Evolutionary conservation across 1,139 yeast species (phyloP).

Genomic region (Sugiyamaella pinicola): DNA sequence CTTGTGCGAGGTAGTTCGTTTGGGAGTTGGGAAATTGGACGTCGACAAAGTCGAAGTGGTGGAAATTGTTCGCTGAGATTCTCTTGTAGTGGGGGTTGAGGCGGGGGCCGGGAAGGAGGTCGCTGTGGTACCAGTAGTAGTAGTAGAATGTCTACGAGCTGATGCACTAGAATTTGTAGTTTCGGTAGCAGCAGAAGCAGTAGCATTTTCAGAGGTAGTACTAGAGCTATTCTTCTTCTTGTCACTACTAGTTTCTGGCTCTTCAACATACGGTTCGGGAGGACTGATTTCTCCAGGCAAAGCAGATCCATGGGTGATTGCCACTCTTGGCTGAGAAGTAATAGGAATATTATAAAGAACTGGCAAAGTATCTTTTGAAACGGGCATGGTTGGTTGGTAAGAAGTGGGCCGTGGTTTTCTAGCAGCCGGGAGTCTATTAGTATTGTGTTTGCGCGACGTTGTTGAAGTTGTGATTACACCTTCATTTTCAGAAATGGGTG

Average conservation of each 20-base stretch:
- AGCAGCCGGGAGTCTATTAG: conserved; percentile 36
- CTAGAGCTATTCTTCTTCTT: conserved; percentile 4
- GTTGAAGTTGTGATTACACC: conserved; percentile 22
- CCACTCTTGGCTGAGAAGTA: conserved; percentile 43
- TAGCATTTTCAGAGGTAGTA: too few relatives aligned
- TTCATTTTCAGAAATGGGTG: conserved; percentile 25
- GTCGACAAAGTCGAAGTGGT: conserved; percentile 10
- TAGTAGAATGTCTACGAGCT: too few relatives aligned
- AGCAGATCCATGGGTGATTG: conserved; percentile 41
- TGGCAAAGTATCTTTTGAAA: conserved; percentile 15
- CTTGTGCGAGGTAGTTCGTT: background rate
- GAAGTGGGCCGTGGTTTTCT: conserved; percentile 46
- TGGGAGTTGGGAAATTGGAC: background rate
- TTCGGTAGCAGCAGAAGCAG: conserved; percentile 12
- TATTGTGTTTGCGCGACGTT: conserved; percentile 5
- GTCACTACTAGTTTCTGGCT: background rate
- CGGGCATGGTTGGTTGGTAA: conserved; percentile 38
- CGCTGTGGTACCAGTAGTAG: too few relatives aligned
- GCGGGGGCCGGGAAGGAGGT: too few relatives aligned
- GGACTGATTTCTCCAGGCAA: conserved; percentile 42
- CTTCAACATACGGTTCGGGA: conserved; percentile 12
- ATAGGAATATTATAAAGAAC: conserved; percentile 32
- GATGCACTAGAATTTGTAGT: background rate
- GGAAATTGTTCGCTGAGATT: conserved; percentile 2
- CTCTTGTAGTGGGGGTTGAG: background rate